A percentile compares a stretch with the other conserved stretches of the same genome.
Evolutionary conservation across 352 stramenopile genomes (phyloP).

Genomic region (Globisporangium perplexum): DNA sequence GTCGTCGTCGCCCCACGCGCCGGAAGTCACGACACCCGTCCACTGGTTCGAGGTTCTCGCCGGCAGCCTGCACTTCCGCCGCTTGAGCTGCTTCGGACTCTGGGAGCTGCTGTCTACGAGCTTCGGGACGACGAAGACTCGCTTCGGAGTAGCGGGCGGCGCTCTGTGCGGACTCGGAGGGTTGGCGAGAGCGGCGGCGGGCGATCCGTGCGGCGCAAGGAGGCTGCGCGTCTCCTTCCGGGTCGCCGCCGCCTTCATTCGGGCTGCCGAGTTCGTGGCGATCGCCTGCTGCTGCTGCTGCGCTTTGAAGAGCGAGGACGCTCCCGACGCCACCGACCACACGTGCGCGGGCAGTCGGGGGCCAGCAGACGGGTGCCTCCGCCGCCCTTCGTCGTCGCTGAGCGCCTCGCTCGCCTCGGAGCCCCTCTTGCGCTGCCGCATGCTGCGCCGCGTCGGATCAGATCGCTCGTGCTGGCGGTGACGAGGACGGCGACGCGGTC

Average conservation of each 20-base stretch:
- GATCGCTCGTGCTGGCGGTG: not conserved
- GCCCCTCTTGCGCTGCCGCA: not conserved
- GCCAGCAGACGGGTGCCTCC: not conserved
- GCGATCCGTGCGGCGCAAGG: too few species aligned
- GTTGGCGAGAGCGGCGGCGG: not conserved
- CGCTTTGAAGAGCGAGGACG: conserved; percentile 3
- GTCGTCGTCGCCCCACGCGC: not conserved
- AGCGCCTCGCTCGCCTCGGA: conserved; percentile 4
- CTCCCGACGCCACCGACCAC: not conserved
- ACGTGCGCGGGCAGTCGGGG: conserved; percentile 1
- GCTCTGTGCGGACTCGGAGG: not conserved
- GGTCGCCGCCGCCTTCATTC: conserved; percentile 11
- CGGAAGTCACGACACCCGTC: conserved; percentile 5
- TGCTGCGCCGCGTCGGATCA: not conserved
- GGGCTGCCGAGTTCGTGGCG: not conserved
- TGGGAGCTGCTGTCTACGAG: conserved; percentile 7
- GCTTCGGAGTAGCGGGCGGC: not conserved
- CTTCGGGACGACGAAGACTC: conserved; percentile 27
- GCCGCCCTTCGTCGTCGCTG: conserved; percentile 7
- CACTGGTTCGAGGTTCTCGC: conserved; percentile 22
- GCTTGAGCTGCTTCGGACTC: not conserved
- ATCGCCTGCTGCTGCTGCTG: not conserved
- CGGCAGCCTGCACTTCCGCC: conserved; percentile 13
- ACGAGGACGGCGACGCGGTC: too few species aligned
- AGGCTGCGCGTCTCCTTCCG: conserved; percentile 1